Evolutionary conservation across 2,329 filamentous ascomycete species (phyloP).

Genomic region (Chrysosporium keratinophilum): DNA sequence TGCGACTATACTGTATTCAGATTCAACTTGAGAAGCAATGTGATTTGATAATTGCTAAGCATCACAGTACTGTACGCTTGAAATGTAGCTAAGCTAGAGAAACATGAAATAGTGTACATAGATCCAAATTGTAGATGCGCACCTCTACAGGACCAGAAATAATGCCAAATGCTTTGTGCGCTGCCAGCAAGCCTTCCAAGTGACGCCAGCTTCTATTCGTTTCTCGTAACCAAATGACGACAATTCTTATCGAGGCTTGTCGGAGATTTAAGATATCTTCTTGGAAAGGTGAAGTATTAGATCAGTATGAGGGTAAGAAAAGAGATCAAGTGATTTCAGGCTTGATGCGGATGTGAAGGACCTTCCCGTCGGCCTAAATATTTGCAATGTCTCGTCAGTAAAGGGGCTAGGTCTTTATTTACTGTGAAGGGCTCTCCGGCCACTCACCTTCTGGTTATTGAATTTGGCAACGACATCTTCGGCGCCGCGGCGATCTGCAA

Average conservation of each 20-base stretch:
- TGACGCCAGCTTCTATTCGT: neutral
- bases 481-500: conserved; percentile 45
- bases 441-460: conserved; percentile 50
- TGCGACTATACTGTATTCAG: neutral
- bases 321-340: conserved; percentile 12
- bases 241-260: neutral
- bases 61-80: neutral
- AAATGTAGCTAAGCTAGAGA: neutral
- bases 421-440: neutral
- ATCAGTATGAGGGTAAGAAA: neutral
- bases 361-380: conserved; percentile 47
- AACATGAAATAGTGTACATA: conserved; percentile 5
- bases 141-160: neutral
- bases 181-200: neutral
- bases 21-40: neutral
- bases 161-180: neutral
- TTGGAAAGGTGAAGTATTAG: neutral
- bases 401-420: neutral
- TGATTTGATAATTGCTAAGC: neutral
- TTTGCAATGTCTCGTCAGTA: neutral
- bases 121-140: neutral
- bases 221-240: neutral
- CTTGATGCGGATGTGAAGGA: conserved; percentile 49
- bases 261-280: neutral
- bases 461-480: conserved; percentile 52